Evolutionary conservation across 169 alveolate genomes (phyloP).

Genomic region (Cryptosporidium baileyi): DNA sequence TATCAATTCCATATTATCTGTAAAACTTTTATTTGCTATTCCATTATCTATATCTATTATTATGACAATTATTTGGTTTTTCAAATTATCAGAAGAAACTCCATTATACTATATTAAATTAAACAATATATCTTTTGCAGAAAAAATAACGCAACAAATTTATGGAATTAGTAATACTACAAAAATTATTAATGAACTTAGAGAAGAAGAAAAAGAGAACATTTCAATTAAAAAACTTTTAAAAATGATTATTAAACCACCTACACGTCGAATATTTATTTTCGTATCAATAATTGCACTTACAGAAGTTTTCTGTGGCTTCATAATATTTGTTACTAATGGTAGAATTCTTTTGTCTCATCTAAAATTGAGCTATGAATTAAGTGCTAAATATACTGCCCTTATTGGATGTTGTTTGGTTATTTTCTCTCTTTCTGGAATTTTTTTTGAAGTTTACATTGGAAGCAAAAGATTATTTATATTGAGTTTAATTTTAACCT

Average conservation of each 20-base stretch:
- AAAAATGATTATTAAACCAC: background rate
- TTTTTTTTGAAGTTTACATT: constrained; percentile 36
- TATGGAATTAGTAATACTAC: constrained; percentile 36
- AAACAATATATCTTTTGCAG: constrained; percentile 28
- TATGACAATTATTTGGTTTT: constrained; percentile 2
- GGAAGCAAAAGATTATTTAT: constrained; percentile 34
- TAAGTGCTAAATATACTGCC: constrained; percentile 5
- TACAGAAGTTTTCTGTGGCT: constrained; percentile 55
- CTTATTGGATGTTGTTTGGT: constrained; percentile 48
- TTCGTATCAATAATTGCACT: constrained; percentile 9
- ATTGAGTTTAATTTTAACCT: background rate
- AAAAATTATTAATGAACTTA: constrained; percentile 16
- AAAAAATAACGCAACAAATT: background rate
- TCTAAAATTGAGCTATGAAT: background rate
- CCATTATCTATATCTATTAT: constrained; percentile 8
- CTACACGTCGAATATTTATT: constrained; percentile 2
- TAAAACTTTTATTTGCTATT: background rate
- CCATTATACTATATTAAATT: constrained; percentile 25
- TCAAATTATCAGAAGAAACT: constrained; percentile 13
- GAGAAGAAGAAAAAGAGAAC: background rate
- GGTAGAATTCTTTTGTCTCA: background rate
- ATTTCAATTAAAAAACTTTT: background rate
- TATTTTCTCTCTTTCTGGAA: constrained; percentile 37
- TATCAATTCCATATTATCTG: background rate
- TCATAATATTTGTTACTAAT: background rate